A percentile compares a stretch with the other conserved stretches of the same genome.
Evolutionary conservation across 2,329 filamentous ascomycete genomes (phyloP).

Genomic region (Apiospora malaysiana): DNA sequence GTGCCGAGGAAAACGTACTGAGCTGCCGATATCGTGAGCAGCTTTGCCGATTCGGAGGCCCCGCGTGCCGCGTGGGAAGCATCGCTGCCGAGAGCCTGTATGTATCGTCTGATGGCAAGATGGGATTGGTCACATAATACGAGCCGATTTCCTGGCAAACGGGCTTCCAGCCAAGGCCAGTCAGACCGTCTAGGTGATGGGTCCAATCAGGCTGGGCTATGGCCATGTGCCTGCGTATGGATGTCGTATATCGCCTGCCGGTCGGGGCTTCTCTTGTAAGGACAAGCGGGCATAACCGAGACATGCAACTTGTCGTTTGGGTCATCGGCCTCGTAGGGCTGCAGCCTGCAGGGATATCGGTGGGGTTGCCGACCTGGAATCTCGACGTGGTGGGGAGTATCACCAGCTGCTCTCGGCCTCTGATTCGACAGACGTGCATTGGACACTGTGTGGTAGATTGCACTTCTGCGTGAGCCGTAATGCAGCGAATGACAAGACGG

Average conservation of each 20-base stretch:
- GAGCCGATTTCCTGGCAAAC: conserved; percentile 4
- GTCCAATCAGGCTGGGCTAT: neutral
- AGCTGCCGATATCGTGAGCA: neutral
- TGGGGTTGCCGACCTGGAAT: conserved; percentile 6
- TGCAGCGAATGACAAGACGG: conserved; percentile 20
- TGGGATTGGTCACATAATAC: conserved; percentile 18
- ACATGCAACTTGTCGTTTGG: conserved; percentile 12
- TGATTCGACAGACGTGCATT: conserved; percentile 1
- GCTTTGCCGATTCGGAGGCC: neutral
- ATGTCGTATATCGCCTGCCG: conserved; percentile 11
- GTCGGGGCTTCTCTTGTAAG: neutral
- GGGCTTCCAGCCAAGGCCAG: neutral
- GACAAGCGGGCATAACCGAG: conserved; percentile 17
- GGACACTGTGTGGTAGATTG: neutral
- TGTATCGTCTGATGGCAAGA: neutral
- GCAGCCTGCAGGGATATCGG: conserved; percentile 18
- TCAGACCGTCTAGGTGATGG: neutral
- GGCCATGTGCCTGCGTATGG: conserved; percentile 8
- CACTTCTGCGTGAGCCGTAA: conserved; percentile 15
- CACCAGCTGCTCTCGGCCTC: neutral
- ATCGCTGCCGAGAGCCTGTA: neutral
- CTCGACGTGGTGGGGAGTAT: neutral
- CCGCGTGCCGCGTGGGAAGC: neutral
- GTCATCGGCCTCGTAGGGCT: conserved; percentile 20
- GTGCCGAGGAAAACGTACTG: neutral